Conservation (phyloP, 2,329 filamentous ascomycete genomes). For the Ascochyta lentis region DNA sequence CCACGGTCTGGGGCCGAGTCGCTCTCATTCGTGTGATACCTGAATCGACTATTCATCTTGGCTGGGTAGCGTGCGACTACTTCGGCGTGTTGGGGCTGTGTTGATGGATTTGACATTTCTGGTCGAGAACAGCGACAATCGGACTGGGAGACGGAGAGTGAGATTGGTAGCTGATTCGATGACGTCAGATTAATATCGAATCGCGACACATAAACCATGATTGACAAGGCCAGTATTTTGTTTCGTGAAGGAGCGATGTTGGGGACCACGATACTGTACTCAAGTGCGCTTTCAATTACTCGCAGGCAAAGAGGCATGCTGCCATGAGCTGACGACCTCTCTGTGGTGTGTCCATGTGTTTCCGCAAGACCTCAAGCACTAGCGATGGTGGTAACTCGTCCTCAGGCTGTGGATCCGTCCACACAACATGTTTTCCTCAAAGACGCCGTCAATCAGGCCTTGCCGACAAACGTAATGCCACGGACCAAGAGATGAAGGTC, state of each 20-base stretch:
- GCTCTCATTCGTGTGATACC: conserved; percentile 8
- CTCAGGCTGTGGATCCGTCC: too few relatives aligned
- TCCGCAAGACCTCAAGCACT: too few relatives aligned
- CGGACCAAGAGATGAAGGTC: too few relatives aligned
- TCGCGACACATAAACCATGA: not conserved
- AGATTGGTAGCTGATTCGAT: not conserved
- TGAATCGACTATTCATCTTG: conserved; percentile 7
- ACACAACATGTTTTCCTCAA: too few relatives aligned
- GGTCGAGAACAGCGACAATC: conserved; percentile 25
- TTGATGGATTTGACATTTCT: conserved; percentile 50
- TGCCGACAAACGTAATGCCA: too few relatives aligned
- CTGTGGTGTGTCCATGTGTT: too few relatives aligned
- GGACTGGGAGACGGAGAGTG: not conserved
- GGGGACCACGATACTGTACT: not conserved
- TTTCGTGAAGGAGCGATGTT: not conserved
- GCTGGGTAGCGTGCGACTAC: conserved; percentile 6
- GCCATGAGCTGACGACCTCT: too few relatives aligned
- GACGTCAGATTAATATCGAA: conserved; percentile 2
- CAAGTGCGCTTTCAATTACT: not conserved
- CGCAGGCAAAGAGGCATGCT: too few relatives aligned
- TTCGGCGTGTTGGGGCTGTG: conserved; percentile 1
- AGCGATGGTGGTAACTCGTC: too few relatives aligned
- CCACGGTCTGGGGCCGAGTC: not conserved
- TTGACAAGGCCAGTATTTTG: not conserved
- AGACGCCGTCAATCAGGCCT: too few relatives aligned